Conservation (phyloP, 768 basidiomycete genomes). For the Auriscalpium microsporum region DNA sequence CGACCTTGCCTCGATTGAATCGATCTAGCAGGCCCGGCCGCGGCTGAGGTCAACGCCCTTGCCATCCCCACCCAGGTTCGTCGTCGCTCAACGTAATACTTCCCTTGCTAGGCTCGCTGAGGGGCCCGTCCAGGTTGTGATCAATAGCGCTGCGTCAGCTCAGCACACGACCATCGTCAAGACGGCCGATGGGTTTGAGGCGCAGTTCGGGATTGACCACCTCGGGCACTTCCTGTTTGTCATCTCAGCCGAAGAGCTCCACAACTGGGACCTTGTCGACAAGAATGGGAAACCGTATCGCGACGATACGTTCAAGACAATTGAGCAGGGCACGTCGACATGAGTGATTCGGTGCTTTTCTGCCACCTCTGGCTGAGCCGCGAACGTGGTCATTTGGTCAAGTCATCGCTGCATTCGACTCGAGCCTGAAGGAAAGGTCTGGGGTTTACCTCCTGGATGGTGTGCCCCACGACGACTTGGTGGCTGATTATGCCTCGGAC, state of each 20-base stretch:
- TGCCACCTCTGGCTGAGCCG: not conserved
- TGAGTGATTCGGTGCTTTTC: not conserved
- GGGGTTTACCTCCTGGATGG: not conserved
- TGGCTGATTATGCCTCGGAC: not conserved
- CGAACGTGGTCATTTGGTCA: not conserved
- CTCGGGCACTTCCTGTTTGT: not conserved
- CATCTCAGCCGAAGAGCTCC: not conserved
- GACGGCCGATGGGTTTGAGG: not conserved
- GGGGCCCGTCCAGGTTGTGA: not conserved
- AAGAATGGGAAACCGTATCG: not conserved
- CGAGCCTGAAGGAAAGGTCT: not conserved
- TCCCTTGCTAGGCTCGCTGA: not conserved
- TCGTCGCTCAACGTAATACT: not conserved
- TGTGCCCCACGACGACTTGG: not conserved
- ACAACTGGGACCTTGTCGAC: not conserved
- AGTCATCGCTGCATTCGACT: not conserved
- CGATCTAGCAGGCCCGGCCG: not conserved
- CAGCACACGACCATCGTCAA: not conserved
- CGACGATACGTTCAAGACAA: not conserved
- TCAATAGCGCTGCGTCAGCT: not conserved
- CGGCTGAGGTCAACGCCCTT: not conserved
- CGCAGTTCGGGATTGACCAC: not conserved
- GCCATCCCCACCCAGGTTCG: not conserved
- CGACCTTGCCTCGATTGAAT: not conserved
- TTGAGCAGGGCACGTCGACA: not conserved